phyloP scores from a whole-genome alignment of 208 protist genomes.

The Wallacemonas sp. region DNA sequence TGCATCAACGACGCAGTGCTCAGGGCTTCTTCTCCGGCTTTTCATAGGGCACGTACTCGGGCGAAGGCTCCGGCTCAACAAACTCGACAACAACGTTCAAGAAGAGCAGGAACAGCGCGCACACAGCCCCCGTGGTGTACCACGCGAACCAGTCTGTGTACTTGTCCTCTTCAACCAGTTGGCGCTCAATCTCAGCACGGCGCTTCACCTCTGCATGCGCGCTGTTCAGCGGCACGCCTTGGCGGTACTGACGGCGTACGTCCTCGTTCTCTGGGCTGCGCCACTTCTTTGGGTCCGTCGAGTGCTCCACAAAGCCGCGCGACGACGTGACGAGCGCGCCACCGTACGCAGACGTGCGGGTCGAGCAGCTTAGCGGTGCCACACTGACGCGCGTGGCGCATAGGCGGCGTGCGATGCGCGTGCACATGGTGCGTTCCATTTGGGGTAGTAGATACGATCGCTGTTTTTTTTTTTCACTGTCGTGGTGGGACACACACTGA shows the following conservation, averaged over 20 bases:
- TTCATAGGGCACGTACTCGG: conserved; percentile 70
- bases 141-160: conserved; percentile 67
- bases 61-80: conserved; percentile 59
- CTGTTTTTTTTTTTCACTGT: no score
- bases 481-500: no score
- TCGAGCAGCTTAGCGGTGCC: no score
- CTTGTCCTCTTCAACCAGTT: conserved; percentile 55
- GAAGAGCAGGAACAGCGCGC: conserved; percentile 45
- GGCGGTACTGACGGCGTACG: conserved; percentile 48
- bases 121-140: conserved; percentile 31
- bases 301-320: conserved; percentile 58
- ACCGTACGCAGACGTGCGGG: no score
- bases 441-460: no score
- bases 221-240: conserved; percentile 66
- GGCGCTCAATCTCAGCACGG: conserved; percentile 43
- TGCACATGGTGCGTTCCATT: no score
- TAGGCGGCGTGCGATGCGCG: no score
- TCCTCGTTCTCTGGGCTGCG: conserved; percentile 62
- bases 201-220: conserved; percentile 36
- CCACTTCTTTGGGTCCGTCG: conserved; percentile 67
- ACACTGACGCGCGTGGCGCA: no score
- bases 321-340: background rate
- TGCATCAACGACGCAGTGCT: background rate
- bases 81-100: conserved; percentile 61
- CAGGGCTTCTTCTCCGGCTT: conserved; percentile 11